Evolutionary conservation across 2,329 filamentous ascomycete species (phyloP), one percentile per base, ranked within the genome.

Genomic region (Mycosphaerella sp.): DNA sequence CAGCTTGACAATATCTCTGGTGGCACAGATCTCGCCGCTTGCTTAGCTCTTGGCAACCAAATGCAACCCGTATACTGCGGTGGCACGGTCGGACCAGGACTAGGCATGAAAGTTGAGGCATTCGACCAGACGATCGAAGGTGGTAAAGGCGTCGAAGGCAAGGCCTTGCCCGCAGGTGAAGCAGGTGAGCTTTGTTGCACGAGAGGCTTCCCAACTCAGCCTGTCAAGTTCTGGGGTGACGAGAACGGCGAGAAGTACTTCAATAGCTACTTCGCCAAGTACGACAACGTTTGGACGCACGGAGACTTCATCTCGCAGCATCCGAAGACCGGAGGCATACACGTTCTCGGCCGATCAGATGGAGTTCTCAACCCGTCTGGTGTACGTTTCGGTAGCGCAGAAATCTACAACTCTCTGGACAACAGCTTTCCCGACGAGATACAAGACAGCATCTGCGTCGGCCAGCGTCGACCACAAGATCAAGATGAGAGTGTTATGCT

Each of bases 331-430:
- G 78, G 80, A 6, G 78, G 80, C 41, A 66, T 89, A 5, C 66
- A 79, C 10, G 84, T 90, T 59, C 75, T 87, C 0, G 86, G 86
- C 1, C 76, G 86, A 1, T 84, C 76, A 4, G 87, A 93, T 62
- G 87, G 87, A 10, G 87, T 93, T 2, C 70, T 93, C 45, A 93
- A 93, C 64, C 87, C 87, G 0, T 82, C 79, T 6, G 87, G 87
- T 0, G 82, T 93, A 9, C 77, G 87, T 0, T 94, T 93, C 62
- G 88, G 87, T 0, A 86, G 81, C 4, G 82, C 86, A 0, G 88
- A 93, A 67, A 85, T 93, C 30, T 94, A 93, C 67, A 78, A 77
- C 10, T 84, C 90, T 1, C 68, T 90, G 3, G 85, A 88, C 68
- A 71, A 75, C 18, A 72, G 78, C 49, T 90, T 91, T 55, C 71